A percentile compares a stretch with the other conserved stretches of the same genome.
These are phyloP conservation scores for Teunomyces stri DNA, from an alignment of 805 yeast species.

Conservation along the genomic window DNA sequence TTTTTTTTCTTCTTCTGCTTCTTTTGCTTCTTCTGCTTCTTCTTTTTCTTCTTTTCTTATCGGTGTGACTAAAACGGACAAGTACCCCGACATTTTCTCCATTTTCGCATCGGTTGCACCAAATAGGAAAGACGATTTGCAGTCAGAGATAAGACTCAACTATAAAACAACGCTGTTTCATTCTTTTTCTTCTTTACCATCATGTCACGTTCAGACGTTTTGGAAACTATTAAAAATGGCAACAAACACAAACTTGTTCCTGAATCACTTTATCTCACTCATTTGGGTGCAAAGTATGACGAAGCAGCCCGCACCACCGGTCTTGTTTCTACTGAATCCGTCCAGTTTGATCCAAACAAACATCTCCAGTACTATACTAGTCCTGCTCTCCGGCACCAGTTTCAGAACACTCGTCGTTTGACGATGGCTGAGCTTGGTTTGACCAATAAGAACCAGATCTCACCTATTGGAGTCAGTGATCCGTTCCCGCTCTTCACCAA, in stretches of 20 bases:
- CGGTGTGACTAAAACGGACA: background rate
- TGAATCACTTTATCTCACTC: conserved; percentile 28
- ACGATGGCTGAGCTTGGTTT: conserved; percentile 52
- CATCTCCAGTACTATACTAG: conserved; percentile 32
- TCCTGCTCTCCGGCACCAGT: conserved; percentile 16
- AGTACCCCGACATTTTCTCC: background rate
- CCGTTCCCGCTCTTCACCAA: conserved; percentile 62
- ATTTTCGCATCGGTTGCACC: conserved; percentile 3
- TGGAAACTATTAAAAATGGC: conserved; percentile 34
- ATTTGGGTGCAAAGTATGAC: conserved; percentile 30
- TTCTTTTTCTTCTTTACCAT: background rate
- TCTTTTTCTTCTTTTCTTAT: background rate
- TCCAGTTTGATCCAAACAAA: conserved; percentile 29
- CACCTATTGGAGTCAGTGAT: conserved; percentile 54
- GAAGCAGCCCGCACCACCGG: conserved; percentile 11
- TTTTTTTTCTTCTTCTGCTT: too few relatives aligned
- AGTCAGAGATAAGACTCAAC: background rate
- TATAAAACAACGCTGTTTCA: background rate
- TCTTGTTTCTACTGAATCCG: conserved; percentile 4
- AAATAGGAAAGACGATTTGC: conserved; percentile 5
- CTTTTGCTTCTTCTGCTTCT: too few relatives aligned
- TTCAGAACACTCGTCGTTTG: conserved; percentile 26
- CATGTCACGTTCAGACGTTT: conserved; percentile 18
- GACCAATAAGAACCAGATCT: conserved; percentile 45
- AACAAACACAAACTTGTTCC: conserved; percentile 35